Evolutionary conservation across 2,329 filamentous ascomycete species (phyloP).

Genomic region (Colletotrichum melonis): DNA sequence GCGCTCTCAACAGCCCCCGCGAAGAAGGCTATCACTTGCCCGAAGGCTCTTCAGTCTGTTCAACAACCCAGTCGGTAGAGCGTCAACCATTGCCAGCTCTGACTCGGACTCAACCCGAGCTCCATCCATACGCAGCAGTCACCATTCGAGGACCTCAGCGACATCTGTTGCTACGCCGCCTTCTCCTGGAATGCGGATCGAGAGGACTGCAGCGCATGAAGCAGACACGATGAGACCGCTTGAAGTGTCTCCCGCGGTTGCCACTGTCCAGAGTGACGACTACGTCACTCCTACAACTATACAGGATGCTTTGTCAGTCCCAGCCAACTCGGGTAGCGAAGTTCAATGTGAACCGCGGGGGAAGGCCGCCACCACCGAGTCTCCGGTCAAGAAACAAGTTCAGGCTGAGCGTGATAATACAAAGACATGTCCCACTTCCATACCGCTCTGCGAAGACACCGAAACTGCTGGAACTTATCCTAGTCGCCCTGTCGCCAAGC

Average conservation of each 20-base stretch:
- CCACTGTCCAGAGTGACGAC: slow-evolving; percentile 52
- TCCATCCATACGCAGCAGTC: slow-evolving; percentile 1
- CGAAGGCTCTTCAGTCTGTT: slow-evolving; percentile 41
- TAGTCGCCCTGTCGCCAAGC: neutral
- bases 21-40: slow-evolving; percentile 8
- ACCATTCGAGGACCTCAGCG: slow-evolving; percentile 6
- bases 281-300: slow-evolving; percentile 39
- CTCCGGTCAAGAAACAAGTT: neutral
- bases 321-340: neutral
- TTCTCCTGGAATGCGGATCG: neutral
- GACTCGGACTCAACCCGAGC: slow-evolving; percentile 3
- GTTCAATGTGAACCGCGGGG: neutral
- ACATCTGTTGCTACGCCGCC: slow-evolving; percentile 2
- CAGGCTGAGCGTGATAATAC: neutral
- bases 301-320: neutral
- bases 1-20: neutral
- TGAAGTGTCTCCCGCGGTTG: slow-evolving; percentile 29
- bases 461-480: neutral
- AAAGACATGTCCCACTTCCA: neutral
- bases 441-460: neutral
- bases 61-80: slow-evolving; percentile 45
- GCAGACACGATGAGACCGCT: neutral
- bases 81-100: slow-evolving; percentile 48
- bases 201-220: neutral
- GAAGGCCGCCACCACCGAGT: neutral